A percentile compares a stretch with the other conserved stretches of the same genome.
phyloP scores from a whole-genome alignment of 768 basidiomycete species.

The Tylopilus sp. region DNA sequence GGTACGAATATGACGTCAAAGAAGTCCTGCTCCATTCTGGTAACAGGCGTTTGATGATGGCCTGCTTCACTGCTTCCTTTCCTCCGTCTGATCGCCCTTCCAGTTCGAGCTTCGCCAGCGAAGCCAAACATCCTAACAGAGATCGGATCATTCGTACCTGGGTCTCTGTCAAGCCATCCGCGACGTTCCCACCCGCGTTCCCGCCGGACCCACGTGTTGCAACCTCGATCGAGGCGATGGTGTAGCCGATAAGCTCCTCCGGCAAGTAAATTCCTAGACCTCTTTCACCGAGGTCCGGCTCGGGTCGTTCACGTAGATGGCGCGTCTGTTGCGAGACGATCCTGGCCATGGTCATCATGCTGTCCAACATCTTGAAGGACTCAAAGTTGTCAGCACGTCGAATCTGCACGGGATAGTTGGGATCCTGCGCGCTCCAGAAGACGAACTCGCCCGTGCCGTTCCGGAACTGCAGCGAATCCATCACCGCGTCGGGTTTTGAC shows the following conservation, averaged over 20 bases:
- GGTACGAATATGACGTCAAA: conserved; percentile 77
- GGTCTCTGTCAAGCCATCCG: conserved; percentile 65
- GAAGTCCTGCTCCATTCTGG: conserved; percentile 92
- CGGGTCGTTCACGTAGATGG: conserved; percentile 73
- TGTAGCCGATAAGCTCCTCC: conserved; percentile 88
- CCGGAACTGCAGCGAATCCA: conserved; percentile 71
- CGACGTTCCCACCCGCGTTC: conserved; percentile 45
- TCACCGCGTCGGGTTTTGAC: conserved; percentile 66
- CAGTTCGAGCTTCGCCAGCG: conserved; percentile 65
- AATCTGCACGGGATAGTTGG: conserved; percentile 56
- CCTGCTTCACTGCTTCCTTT: conserved; percentile 72
- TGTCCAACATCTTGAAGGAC: conserved; percentile 80
- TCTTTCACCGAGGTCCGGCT: conserved; percentile 68
- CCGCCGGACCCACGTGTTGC: conserved; percentile 65
- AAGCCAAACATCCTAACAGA: conserved; percentile 64
- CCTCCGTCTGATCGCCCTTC: conserved; percentile 70
- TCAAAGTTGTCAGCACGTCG: conserved; percentile 55
- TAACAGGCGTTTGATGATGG: conserved; percentile 83
- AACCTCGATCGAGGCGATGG: conserved; percentile 77
- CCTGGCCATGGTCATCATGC: conserved; percentile 74
- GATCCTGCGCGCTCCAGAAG: conserved; percentile 84
- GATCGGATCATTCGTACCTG: conserved; percentile 76
- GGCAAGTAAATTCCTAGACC: conserved; percentile 89
- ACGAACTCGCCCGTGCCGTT: conserved; percentile 87
- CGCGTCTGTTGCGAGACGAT: conserved; percentile 81